These are phyloP conservation scores for Suillus subaureus DNA, from an alignment of 768 basidiomycete genomes.

Conservation along the genomic window DNA sequence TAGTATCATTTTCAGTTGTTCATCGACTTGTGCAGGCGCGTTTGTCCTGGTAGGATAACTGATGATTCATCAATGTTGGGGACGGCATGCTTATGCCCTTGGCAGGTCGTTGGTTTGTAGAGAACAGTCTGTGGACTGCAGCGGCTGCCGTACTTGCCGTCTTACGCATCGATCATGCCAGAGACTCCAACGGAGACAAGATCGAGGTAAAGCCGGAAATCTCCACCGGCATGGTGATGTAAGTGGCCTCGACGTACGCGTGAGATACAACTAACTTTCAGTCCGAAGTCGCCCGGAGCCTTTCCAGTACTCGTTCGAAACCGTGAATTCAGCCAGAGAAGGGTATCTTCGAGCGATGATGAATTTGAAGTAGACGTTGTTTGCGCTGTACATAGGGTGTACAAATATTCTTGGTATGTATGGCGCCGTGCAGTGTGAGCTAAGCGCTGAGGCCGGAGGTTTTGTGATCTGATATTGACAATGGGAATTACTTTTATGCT, in stretches of 20 bases:
- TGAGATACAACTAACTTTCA: background rate
- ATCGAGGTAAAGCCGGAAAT: conserved; percentile 4
- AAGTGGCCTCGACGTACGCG: background rate
- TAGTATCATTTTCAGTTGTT: background rate
- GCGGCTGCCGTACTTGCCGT: background rate
- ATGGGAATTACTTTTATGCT: too few relatives aligned
- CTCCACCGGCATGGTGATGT: conserved; percentile 3
- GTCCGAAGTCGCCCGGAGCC: background rate
- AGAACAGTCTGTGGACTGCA: conserved; percentile 6
- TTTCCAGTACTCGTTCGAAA: background rate
- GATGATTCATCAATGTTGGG: background rate
- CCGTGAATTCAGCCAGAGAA: background rate
- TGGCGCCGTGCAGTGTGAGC: too few relatives aligned
- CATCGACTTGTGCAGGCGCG: background rate
- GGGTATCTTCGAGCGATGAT: background rate
- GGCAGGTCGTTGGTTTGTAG: conserved; percentile 4
- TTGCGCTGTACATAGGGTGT: too few relatives aligned
- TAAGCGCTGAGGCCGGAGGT: too few relatives aligned
- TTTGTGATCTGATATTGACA: too few relatives aligned
- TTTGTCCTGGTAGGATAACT: background rate
- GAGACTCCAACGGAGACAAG: background rate
- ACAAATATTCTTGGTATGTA: too few relatives aligned
- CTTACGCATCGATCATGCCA: conserved; percentile 1
- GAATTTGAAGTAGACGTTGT: background rate
- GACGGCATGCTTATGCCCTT: background rate